phyloP scores from a whole-genome alignment of 192 early-diverging fungal species.

The Coemansia sp. region DNA sequence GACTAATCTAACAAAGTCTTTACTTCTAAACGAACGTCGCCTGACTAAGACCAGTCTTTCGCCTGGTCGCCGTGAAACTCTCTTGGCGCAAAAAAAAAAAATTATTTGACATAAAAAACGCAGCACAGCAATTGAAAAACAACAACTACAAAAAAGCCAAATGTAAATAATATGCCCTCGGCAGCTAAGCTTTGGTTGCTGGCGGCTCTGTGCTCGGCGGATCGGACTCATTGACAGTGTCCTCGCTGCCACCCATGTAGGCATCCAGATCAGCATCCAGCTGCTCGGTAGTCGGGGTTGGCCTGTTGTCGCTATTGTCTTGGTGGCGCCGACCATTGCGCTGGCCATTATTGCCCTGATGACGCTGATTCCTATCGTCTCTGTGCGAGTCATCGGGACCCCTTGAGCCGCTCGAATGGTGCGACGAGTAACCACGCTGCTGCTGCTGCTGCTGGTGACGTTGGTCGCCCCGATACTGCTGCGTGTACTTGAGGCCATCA shows the following conservation, averaged over 20 bases:
- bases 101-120: no score
- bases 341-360: background rate
- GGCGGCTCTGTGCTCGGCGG: background rate
- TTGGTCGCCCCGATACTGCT: constrained; percentile 20
- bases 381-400: no score
- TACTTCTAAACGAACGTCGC: no score
- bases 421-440: background rate
- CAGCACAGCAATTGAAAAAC: no score
- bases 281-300: constrained; percentile 26
- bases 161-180: no score
- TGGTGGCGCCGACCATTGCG: constrained; percentile 2
- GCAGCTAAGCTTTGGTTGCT: background rate
- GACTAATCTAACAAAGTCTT: no score
- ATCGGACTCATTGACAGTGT: background rate
- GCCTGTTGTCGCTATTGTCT: background rate
- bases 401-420: no score
- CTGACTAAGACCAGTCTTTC: no score
- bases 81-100: no score
- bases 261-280: constrained; percentile 53
- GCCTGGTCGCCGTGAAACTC: no score
- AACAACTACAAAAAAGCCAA: no score
- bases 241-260: constrained; percentile 32
- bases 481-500: constrained; percentile 27
- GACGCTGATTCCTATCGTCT: background rate
- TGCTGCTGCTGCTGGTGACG: background rate